Evolutionary conservation across 2,329 filamentous ascomycete species (phyloP), one percentile per base, ranked within the genome.

Genomic region (Stemphylium vesicarium): DNA sequence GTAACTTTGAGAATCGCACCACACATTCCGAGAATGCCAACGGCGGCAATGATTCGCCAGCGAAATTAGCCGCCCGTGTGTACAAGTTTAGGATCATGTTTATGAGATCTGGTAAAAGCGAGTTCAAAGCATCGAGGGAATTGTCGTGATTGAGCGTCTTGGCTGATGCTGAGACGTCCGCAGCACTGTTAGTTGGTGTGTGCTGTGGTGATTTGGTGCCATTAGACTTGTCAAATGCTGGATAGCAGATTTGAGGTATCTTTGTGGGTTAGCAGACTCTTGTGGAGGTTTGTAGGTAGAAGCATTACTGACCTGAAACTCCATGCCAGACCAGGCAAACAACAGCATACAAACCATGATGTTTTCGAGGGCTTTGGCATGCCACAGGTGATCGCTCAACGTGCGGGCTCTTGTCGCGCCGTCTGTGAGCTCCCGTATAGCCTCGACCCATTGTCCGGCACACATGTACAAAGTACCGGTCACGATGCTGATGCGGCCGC

Each of bases 331-430:
- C 90, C 92, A 96, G 26, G 88, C 90, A 58, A 96, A 86, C 66
- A 98, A 84, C 36, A 98, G 71, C 63, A 98, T 82, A 69, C 89
- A 92, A 22, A 96, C 82, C 41, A 95, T 79, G 56, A 96, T 91
- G 24, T 93, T 87, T 72, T 99, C 96, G 16, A 99, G 81, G 1
- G 92, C 93, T 76, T 98, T 98, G 15, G 91, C 95, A 77, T 97
- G 92, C 94, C 95, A 99, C n/a, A 98, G 75, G 75, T 96, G 91
- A 75, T 99, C 95, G 66, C 92, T 93, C 54, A 90, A 84, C 33
- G 86, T 87, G 65, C 91, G 89, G 13, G 92, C 89, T 64, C 88
- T 86, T 9, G 85, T 84, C 2, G 90, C 92, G 49, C 89, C 91
- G 56, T 97, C 94, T 9, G 86, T 81, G 18, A 97, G 84, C 70